phyloP scores from a whole-genome alignment of 345 rosid genomes.

The Melaleuca quinquenervia region DNA sequence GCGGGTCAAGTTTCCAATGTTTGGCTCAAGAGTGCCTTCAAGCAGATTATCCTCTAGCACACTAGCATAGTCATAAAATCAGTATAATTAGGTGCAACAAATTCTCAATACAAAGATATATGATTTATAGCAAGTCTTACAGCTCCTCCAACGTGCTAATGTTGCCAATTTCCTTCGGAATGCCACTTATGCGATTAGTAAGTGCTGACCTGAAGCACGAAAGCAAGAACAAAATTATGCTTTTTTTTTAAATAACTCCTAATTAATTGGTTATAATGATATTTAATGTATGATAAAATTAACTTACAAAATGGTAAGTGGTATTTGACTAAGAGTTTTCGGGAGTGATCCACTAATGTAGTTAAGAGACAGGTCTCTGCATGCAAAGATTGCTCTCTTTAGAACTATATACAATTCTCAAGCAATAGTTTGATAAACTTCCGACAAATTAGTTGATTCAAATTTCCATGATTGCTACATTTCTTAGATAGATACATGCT shows the following conservation, averaged over 20 bases:
- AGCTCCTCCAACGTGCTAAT: constrained; percentile 37
- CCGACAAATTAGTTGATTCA: neutral
- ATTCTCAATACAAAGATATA: neutral
- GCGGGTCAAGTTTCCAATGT: constrained; percentile 47
- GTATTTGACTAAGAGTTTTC: constrained; percentile 30
- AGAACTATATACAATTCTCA: neutral
- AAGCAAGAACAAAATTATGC: neutral
- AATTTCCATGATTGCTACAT: neutral
- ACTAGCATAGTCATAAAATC: constrained; percentile 13
- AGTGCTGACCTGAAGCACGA: constrained; percentile 27
- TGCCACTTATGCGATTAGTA: constrained; percentile 61
- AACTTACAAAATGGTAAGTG: constrained; percentile 45
- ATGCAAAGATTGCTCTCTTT: neutral
- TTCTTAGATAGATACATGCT: neutral
- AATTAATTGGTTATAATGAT: neutral
- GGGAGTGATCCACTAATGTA: constrained; percentile 67
- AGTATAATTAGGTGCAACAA: neutral
- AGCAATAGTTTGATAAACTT: neutral
- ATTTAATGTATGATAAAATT: neutral
- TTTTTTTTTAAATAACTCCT: neutral
- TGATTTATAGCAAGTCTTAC: constrained; percentile 28
- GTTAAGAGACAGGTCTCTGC: constrained; percentile 74
- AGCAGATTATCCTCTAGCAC: constrained; percentile 53
- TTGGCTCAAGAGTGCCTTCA: constrained; percentile 47
- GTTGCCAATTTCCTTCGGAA: constrained; percentile 51